Conservation (phyloP, 2,329 filamentous ascomycete species). For the Alternaria ventricosa region DNA sequence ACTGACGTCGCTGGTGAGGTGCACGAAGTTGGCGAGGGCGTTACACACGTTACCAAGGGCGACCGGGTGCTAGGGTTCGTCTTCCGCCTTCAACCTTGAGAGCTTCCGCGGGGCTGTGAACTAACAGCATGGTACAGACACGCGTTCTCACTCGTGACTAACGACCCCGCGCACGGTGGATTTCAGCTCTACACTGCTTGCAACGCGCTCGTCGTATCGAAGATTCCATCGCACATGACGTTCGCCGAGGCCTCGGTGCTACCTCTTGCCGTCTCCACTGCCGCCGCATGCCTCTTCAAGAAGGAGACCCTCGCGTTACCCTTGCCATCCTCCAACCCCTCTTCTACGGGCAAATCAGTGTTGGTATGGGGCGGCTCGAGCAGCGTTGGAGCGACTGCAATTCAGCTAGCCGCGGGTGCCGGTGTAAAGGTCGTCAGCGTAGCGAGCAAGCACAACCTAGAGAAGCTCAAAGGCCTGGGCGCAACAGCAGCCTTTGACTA, state of each 20-base stretch:
- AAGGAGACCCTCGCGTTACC: slow-evolving; percentile 49
- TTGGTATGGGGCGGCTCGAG: slow-evolving; percentile 61
- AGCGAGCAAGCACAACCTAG: slow-evolving; percentile 43
- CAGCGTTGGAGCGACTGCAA: slow-evolving; percentile 51
- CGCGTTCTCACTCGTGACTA: slow-evolving; percentile 32
- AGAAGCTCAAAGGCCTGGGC: slow-evolving; percentile 37
- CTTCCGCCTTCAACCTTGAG: not conserved
- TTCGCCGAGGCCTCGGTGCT: slow-evolving; percentile 52
- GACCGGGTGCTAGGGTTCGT: slow-evolving; percentile 52
- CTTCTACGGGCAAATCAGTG: slow-evolving; percentile 46
- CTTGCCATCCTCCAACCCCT: slow-evolving; percentile 41
- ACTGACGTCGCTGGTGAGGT: slow-evolving; percentile 56
- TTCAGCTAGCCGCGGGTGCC: slow-evolving; percentile 52
- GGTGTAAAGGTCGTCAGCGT: slow-evolving; percentile 53
- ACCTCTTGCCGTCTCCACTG: slow-evolving; percentile 54
- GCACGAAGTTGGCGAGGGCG: slow-evolving; percentile 54
- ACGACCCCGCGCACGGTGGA: slow-evolving; percentile 31
- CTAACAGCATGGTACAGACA: slow-evolving; percentile 23
- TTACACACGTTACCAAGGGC: slow-evolving; percentile 54
- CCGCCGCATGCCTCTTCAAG: slow-evolving; percentile 52
- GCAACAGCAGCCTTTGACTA: slow-evolving; percentile 44
- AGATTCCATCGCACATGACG: slow-evolving; percentile 48
- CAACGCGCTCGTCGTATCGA: slow-evolving; percentile 39
- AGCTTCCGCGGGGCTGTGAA: not conserved
- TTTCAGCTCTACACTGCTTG: slow-evolving; percentile 47